phyloP scores from a whole-genome alignment of 768 basidiomycete species.

The Russula ochroleuca region DNA sequence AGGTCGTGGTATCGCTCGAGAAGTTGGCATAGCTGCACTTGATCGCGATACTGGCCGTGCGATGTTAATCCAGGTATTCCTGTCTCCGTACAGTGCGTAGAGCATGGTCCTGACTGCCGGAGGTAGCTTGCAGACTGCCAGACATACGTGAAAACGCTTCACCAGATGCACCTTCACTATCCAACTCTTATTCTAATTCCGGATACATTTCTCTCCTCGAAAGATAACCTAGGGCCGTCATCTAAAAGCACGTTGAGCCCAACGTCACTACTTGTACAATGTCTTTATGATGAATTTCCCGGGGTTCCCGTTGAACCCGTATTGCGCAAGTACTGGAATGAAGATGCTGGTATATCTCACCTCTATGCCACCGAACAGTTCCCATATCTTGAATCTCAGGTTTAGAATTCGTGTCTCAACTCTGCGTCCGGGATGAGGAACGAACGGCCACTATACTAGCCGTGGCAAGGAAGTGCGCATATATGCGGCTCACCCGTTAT shows the following conservation, averaged over 20 bases:
- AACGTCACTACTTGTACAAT: slow-evolving; percentile 65
- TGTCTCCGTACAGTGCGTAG: slow-evolving; percentile 3
- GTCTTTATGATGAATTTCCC: slow-evolving; percentile 71
- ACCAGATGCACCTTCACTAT: slow-evolving; percentile 75
- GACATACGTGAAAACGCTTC: slow-evolving; percentile 84
- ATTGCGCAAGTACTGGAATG: slow-evolving; percentile 81
- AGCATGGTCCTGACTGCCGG: slow-evolving; percentile 1
- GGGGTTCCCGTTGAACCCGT: slow-evolving; percentile 64
- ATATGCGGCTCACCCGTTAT: slow-evolving; percentile 28
- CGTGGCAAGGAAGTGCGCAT: slow-evolving; percentile 70
- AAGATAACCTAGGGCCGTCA: slow-evolving; percentile 47
- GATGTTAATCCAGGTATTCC: slow-evolving; percentile 68
- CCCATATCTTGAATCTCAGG: slow-evolving; percentile 41
- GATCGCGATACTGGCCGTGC: slow-evolving; percentile 74
- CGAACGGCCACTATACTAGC: slow-evolving; percentile 75
- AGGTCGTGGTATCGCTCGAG: slow-evolving; percentile 71
- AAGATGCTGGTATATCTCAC: slow-evolving; percentile 54
- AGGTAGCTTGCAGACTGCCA: slow-evolving; percentile 78
- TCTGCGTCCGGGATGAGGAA: slow-evolving; percentile 78
- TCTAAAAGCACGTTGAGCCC: slow-evolving; percentile 43
- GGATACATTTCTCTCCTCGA: slow-evolving; percentile 66
- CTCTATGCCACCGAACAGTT: slow-evolving; percentile 5
- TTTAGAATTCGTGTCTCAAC: slow-evolving; percentile 70
- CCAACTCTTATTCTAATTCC: slow-evolving; percentile 74
- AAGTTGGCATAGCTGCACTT: slow-evolving; percentile 86